Percentiles rank a stretch among this genome's conserved stretches.
These are phyloP conservation scores for Nitzschia sp. DNA, from an alignment of 108 stramenopile genomes.

Conservation along the genomic window DNA sequence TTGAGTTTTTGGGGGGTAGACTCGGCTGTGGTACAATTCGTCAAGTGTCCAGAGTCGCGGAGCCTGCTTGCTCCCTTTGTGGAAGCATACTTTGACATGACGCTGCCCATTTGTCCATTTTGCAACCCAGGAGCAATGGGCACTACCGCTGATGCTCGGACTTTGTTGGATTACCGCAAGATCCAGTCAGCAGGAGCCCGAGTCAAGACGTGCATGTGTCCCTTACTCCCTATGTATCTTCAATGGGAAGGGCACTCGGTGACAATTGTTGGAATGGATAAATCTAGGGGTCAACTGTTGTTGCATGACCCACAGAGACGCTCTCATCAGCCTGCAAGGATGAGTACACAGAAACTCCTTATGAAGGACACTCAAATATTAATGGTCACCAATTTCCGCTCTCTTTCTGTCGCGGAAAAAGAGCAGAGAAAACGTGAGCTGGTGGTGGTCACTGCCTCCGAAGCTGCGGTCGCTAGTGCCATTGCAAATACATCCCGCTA, in stretches of 20 bases:
- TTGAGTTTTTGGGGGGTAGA: slow-evolving; percentile 64
- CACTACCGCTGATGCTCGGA: too few relatives aligned
- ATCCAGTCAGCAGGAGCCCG: neutral
- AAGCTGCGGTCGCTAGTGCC: neutral
- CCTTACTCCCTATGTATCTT: slow-evolving; percentile 61
- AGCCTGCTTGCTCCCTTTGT: slow-evolving; percentile 49
- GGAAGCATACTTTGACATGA: slow-evolving; percentile 53
- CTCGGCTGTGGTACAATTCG: slow-evolving; percentile 75
- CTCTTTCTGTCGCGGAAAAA: neutral
- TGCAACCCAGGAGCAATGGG: too few relatives aligned
- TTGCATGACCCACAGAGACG: slow-evolving; percentile 61
- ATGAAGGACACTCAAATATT: slow-evolving; percentile 4
- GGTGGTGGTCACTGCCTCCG: slow-evolving; percentile 1
- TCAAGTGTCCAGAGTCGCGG: slow-evolving; percentile 52
- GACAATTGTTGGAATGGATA: slow-evolving; percentile 64
- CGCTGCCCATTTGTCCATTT: slow-evolving; percentile 10
- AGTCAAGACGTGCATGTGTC: slow-evolving; percentile 6
- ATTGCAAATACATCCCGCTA: too few relatives aligned
- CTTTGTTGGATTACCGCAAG: too few relatives aligned
- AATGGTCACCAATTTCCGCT: neutral
- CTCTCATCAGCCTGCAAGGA: neutral
- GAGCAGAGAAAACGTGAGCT: neutral
- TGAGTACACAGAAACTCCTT: neutral
- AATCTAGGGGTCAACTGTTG: slow-evolving; percentile 35
- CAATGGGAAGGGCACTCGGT: slow-evolving; percentile 90